Base-by-base conservation (phyloP, 2,329 filamentous ascomycete species). In the Aspergillus pseudonomiae region DNA sequence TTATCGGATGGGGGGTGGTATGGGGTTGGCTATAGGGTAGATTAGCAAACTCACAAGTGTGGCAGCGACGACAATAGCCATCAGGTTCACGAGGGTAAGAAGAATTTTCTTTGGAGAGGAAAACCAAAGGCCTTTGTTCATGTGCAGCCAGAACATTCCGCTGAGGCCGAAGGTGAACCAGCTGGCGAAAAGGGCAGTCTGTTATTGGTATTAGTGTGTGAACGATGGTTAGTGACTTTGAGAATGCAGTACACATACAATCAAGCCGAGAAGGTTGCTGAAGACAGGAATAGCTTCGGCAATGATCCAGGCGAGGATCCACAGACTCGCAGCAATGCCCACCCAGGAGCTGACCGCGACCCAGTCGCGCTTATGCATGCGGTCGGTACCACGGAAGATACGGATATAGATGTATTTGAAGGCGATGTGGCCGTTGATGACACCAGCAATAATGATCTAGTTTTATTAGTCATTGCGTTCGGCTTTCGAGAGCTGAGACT, bases 241-340 rank as follows among this genome's bases (percentile, higher is more conserved):
- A 55, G 14, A 12, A 16, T 5, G 14, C 16, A n/a, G 4, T 9
- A 14, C 24, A 65, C 69, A 19, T 74, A 77, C 70, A 65, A 91
- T 86, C 41, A 92, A 77, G 5, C 85, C 86, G n/a, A 92, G 79
- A 10, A 92, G 78, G 54, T 87, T 82, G 71, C 86, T 87, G 78
- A 92, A 93, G 56, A 88, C 85, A 0, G 90, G 90, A 9, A 92
- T 88, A 0, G 87, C 86, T 72, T 89, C 85, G 6, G 90, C 88
- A 63, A 93, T 88, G 63, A 92, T 75, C 82, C 88, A 90, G 2
- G 88, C 86, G 5, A 90, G 61, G 6, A 86, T 67, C 86, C 89
- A 91, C 19, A 87, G 74, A 14, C 68, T 73, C 0, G 82, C 72
- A 1, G 85, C 83, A 53, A 92, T 85, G 7, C 67, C 81, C 14